A percentile compares a stretch with the other conserved stretches of the same genome.
Evolutionary conservation across 2,329 filamentous ascomycete species (phyloP).

Genomic region (Ceratocystiopsis sp.): DNA sequence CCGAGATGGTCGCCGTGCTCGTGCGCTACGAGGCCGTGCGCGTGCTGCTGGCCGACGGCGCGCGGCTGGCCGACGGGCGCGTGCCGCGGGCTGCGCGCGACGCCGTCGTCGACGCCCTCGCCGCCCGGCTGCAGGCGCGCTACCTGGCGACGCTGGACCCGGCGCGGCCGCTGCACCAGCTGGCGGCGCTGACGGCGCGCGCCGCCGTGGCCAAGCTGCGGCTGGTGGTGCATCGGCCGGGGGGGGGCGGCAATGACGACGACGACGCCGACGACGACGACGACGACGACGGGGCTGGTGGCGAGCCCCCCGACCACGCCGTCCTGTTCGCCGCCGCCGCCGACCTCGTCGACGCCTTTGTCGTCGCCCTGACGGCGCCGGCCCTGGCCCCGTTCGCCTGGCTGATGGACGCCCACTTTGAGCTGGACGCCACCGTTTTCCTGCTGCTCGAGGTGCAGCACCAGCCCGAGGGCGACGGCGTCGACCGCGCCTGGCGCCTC

Average conservation of each 20-base stretch:
- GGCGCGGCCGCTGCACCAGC: constrained; percentile 18
- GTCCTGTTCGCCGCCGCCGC: constrained; percentile 10
- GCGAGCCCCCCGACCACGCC: constrained; percentile 11
- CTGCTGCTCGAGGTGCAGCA: constrained; percentile 15
- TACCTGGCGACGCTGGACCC: constrained; percentile 16
- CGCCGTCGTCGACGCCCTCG: constrained; percentile 14
- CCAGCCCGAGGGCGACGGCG: constrained; percentile 6
- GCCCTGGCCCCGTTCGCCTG: constrained; percentile 9
- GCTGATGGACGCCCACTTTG: constrained; percentile 12
- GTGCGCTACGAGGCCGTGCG: constrained; percentile 24
- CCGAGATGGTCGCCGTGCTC: constrained; percentile 32
- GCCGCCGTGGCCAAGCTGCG: constrained; percentile 11
- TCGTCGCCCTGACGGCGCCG: constrained; percentile 5
- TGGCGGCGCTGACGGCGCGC: constrained; percentile 7
- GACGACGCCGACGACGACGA: too few species aligned
- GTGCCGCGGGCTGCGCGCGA: constrained; percentile 9
- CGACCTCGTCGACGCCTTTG: constrained; percentile 10
- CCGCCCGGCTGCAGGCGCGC: constrained; percentile 13
- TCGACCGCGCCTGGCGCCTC: constrained; percentile 9
- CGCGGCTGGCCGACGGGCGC: constrained; percentile 11
- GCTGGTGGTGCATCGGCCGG: constrained; percentile 12
- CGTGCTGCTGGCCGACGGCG: constrained; percentile 18
- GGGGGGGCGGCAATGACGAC: too few species aligned
- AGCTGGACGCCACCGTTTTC: constrained; percentile 11
- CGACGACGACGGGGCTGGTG: too few species aligned